Evolutionary conservation across 2,329 filamentous ascomycete genomes (phyloP).

Genomic region (Dothideomycetes sp.): DNA sequence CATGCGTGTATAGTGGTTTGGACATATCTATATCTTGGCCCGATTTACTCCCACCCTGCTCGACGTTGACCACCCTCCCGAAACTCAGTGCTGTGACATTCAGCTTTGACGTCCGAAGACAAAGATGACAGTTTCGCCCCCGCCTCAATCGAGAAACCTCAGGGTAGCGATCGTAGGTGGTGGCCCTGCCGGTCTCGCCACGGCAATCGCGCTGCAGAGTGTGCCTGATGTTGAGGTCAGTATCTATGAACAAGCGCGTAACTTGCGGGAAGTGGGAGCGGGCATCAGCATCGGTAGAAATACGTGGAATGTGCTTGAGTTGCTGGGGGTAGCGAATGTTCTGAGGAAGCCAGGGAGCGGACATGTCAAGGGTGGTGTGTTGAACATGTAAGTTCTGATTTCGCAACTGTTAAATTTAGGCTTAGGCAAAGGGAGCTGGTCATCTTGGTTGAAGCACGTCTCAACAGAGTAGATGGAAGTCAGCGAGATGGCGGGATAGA

Average conservation of each 20-base stretch:
- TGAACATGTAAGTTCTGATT: not conserved
- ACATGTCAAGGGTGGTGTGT: not conserved
- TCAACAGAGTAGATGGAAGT: too few relatives aligned
- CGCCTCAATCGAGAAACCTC: too few relatives aligned
- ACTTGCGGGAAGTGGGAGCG: slow-evolving; percentile 37
- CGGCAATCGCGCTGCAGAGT: slow-evolving; percentile 34
- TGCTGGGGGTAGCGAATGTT: slow-evolving; percentile 31
- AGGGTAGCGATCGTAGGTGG: slow-evolving; percentile 27
- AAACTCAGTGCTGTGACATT: too few relatives aligned
- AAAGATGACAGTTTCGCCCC: too few relatives aligned
- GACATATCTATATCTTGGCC: too few relatives aligned
- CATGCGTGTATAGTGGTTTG: too few relatives aligned
- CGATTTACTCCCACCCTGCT: too few relatives aligned
- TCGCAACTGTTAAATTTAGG: too few relatives aligned
- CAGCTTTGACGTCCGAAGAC: too few relatives aligned
- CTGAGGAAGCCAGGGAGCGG: slow-evolving; percentile 18
- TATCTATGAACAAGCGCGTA: slow-evolving; percentile 34
- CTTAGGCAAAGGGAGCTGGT: too few relatives aligned
- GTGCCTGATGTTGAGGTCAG: slow-evolving; percentile 30
- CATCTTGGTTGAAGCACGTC: too few relatives aligned
- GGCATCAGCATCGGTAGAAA: slow-evolving; percentile 37
- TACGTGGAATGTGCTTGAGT: slow-evolving; percentile 36
- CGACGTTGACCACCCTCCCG: too few relatives aligned
- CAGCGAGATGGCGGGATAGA: not conserved
- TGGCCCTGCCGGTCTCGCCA: slow-evolving; percentile 29